A percentile compares a stretch with the other conserved stretches of the same genome.
phyloP scores from a whole-genome alignment of 352 stramenopile genomes.

The Blastocystis sp. region DNA sequence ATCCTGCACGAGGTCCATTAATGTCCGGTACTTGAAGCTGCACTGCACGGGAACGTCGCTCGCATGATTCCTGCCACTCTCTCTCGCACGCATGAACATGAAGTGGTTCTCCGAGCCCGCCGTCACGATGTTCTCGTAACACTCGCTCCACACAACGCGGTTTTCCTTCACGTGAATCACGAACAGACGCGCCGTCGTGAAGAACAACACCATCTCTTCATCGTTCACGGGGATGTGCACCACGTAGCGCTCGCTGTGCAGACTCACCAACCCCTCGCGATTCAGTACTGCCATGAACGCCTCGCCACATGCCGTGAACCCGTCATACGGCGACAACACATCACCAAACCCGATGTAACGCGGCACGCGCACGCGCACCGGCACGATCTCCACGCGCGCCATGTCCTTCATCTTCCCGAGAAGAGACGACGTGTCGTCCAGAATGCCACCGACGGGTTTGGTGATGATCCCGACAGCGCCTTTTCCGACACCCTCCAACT shows the following conservation, averaged over 20 bases:
- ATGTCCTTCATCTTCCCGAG: conserved; percentile 69
- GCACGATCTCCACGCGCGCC: conserved; percentile 15
- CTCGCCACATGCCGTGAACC: conserved; percentile 33
- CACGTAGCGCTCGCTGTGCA: conserved; percentile 20
- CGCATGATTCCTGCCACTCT: background rate
- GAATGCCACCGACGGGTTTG: conserved; percentile 48
- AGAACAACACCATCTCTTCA: conserved; percentile 31
- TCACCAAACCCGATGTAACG: conserved; percentile 15
- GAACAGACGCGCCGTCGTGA: conserved; percentile 14
- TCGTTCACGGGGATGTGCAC: conserved; percentile 30
- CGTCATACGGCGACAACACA: conserved; percentile 24
- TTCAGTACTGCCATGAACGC: conserved; percentile 5
- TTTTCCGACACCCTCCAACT: conserved; percentile 81
- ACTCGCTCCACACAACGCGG: conserved; percentile 25
- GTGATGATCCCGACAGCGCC: conserved; percentile 51
- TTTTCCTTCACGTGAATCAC: conserved; percentile 7
- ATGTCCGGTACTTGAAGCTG: conserved; percentile 13
- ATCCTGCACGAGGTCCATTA: conserved; percentile 20
- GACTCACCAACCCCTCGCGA: background rate
- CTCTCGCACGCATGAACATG: conserved; percentile 25
- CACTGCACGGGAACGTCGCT: conserved; percentile 31
- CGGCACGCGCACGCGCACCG: conserved; percentile 7
- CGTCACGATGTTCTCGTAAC: background rate
- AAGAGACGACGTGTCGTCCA: conserved; percentile 47
- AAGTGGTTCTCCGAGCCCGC: conserved; percentile 10